Base-by-base conservation (phyloP, 805 yeast species). In the Ogataea saltuana region DNA sequence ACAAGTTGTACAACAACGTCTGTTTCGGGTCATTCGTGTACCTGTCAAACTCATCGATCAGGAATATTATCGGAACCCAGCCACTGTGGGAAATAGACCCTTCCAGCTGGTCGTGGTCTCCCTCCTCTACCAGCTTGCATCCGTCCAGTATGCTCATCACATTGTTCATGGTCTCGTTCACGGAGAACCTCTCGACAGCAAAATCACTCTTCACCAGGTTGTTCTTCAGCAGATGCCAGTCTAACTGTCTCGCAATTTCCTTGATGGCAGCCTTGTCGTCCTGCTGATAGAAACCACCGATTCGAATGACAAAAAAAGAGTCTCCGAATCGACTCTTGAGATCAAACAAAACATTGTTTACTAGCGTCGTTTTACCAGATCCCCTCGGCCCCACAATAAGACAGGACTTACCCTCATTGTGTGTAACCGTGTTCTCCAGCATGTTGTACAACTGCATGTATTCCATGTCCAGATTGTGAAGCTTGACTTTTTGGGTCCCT, bases 211-310 rank as follows among this genome's bases (percentile, higher is more conserved):
- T 27, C 2, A 34, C 56, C 37, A 50, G 44, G 13, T 44, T 53
- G 21, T 42, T 53, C 25, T 43, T 35, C 34, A 34, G 37, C 35
- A 54, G 41, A 39, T 60, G 56, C 48, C 60, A 58, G 58, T 88
- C 96, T 30, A 91, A 65, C 61, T 90, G 97, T 33, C 83, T 70
- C 0, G 96, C 96, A 44, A 93, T 85, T 51, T 88, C 90, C 39
- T 90, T 74, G 11, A 93, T 76, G 0, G 98, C 98, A 38, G 76
- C 67, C 35, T 72, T 75, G 57, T 91, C 98, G 51, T 84, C 88
- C 4, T 73, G 59, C 58, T 88, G 96, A 3, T 82, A 72, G 11
- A 74, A 63, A 0, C 97, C 97, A 46, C 83, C 80, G 21, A 91
- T 66, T 17, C 74, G 61, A 9, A 93, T 76, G 0, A 76, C 69